Conservation (phyloP, 805 yeast species). For the Dipodascus albidus region DNA sequence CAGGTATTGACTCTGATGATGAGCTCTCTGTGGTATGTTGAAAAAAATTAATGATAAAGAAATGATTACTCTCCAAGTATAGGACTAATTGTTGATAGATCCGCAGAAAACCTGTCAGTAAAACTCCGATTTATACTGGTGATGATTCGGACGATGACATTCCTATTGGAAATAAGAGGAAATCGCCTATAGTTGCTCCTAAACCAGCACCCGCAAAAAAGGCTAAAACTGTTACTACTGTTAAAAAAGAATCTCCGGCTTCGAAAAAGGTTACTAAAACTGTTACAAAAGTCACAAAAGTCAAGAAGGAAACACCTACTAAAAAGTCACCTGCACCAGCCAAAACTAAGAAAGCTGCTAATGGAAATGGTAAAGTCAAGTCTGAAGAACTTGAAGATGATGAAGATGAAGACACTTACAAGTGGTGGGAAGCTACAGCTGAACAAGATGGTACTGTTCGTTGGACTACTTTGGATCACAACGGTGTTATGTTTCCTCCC, state of each 20-base stretch:
- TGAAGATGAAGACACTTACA: conserved; percentile 53
- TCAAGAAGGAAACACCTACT: conserved; percentile 4
- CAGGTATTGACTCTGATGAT: conserved; percentile 1
- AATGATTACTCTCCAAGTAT: too few species aligned
- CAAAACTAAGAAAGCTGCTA: conserved; percentile 3
- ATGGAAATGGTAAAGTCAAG: conserved; percentile 5
- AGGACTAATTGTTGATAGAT: too few species aligned
- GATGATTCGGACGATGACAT: conserved; percentile 5
- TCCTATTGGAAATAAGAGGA: conserved; percentile 3
- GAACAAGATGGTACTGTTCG: conserved; percentile 64
- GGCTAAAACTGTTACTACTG: not conserved
- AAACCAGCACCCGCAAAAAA: not conserved
- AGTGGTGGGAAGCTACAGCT: conserved; percentile 66
- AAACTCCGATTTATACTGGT: not conserved
- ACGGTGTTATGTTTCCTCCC: conserved; percentile 91
- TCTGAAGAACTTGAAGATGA: conserved; percentile 29
- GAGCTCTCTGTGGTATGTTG: not conserved
- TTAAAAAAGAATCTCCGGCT: not conserved
- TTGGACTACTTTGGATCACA: conserved; percentile 81
- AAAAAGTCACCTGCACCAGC: conserved; percentile 2
- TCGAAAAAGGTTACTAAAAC: not conserved
- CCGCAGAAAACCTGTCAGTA: not conserved
- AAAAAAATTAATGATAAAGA: too few species aligned
- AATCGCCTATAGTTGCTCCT: not conserved
- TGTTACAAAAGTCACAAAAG: conserved; percentile 3